Evolutionary conservation across 2,329 filamentous ascomycete species (phyloP).

Genomic region (Coniochaeta prunicola): DNA sequence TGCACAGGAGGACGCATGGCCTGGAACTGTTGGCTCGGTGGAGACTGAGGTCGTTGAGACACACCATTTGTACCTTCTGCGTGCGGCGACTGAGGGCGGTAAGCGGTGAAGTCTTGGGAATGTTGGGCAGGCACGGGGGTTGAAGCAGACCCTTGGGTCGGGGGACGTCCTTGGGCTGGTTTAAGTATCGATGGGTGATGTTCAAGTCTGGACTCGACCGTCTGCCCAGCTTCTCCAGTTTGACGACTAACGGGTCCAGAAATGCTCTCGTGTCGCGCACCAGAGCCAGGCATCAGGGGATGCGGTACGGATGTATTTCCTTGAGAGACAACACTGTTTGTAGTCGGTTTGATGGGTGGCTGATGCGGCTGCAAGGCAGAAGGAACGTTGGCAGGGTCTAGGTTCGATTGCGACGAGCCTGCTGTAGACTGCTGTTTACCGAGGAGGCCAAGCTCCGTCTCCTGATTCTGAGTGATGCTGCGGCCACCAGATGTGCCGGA

Average conservation of each 20-base stretch:
- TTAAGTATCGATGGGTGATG: constrained; percentile 3
- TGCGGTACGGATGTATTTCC: background rate
- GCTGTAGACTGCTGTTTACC: constrained; percentile 13
- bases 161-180: background rate
- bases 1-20: background rate
- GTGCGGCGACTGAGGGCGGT: background rate
- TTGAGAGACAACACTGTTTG: constrained; percentile 3
- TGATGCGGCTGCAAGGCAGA: constrained; percentile 16
- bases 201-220: background rate
- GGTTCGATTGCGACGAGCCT: constrained; percentile 8
- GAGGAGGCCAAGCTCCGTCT: constrained; percentile 2
- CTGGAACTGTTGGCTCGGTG: background rate
- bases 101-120: background rate
- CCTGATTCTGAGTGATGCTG: constrained; percentile 7
- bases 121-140: background rate
- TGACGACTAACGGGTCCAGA: background rate
- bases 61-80: background rate
- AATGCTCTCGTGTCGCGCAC: constrained; percentile 4
- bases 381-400: constrained; percentile 13
- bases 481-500: constrained; percentile 2
- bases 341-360: background rate
- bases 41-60: background rate
- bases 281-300: background rate
- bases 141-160: constrained; percentile 7
- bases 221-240: background rate